These are phyloP conservation scores for Ogataea corticis DNA, from an alignment of 805 yeast genomes.

Conservation along the genomic window DNA sequence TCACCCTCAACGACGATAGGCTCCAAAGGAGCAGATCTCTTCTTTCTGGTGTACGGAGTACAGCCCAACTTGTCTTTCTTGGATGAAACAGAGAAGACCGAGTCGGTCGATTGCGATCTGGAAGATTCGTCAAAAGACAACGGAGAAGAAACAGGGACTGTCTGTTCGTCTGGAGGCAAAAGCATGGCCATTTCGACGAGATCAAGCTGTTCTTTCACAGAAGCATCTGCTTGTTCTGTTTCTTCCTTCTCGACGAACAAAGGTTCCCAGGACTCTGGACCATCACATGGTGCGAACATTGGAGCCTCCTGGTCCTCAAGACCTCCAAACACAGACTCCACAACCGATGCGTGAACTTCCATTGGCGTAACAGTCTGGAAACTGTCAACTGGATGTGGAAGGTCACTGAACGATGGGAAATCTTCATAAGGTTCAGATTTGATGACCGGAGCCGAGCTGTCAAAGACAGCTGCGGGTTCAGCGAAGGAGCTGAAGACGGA, in stretches of 20 bases:
- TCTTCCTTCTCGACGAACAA: constrained; percentile 46
- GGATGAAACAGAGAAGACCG: constrained; percentile 19
- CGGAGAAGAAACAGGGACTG: constrained; percentile 5
- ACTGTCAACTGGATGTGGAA: neutral
- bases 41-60: constrained; percentile 76
- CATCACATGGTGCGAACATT: constrained; percentile 58
- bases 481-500: constrained; percentile 31
- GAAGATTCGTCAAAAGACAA: neutral
- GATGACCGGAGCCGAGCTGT: neutral
- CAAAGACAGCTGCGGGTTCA: constrained; percentile 9
- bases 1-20: constrained; percentile 69
- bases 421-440: constrained; percentile 1
- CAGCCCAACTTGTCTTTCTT: constrained; percentile 73
- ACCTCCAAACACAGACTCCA: constrained; percentile 51
- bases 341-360: constrained; percentile 51
- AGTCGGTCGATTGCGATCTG: constrained; percentile 3
- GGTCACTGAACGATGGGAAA: neutral
- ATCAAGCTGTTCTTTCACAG: neutral
- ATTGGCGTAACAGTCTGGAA: constrained; percentile 44
- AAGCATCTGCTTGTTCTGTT: neutral
- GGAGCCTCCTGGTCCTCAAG: constrained; percentile 44
- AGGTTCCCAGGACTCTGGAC: constrained; percentile 51
- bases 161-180: neutral
- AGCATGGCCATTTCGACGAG: neutral
- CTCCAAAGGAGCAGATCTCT: constrained; percentile 65